Conservation (phyloP, 2,329 filamentous ascomycete species). For the Aspergillus ochraceoroseus region DNA sequence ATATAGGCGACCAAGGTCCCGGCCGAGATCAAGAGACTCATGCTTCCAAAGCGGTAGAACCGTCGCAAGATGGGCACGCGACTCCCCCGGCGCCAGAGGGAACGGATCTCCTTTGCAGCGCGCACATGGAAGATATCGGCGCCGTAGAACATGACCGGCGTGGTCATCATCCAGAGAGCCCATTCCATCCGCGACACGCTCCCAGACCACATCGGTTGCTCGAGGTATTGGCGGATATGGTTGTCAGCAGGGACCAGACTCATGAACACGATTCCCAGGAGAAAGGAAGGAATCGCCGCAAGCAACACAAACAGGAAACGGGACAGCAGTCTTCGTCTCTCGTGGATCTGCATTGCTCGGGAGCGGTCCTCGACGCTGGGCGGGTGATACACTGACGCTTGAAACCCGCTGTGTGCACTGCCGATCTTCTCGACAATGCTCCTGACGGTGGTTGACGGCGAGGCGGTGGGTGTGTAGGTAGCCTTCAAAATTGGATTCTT, state of each 20-base stretch:
- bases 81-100: slow-evolving; percentile 72
- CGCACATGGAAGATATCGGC: slow-evolving; percentile 79
- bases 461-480: slow-evolving; percentile 63
- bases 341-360: slow-evolving; percentile 63
- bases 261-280: slow-evolving; percentile 91
- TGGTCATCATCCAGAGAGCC: slow-evolving; percentile 73
- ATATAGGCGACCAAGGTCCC: slow-evolving; percentile 85
- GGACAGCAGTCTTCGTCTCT: slow-evolving; percentile 62
- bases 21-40: slow-evolving; percentile 89
- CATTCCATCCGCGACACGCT: slow-evolving; percentile 70
- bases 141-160: slow-evolving; percentile 79
- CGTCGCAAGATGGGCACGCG: slow-evolving; percentile 66
- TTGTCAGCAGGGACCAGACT: slow-evolving; percentile 63
- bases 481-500: slow-evolving; percentile 65
- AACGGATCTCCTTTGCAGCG: slow-evolving; percentile 70
- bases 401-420: slow-evolving; percentile 61
- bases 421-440: slow-evolving; percentile 65
- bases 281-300: slow-evolving; percentile 73
- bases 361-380: slow-evolving; percentile 80
- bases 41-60: slow-evolving; percentile 91
- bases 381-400: slow-evolving; percentile 67
- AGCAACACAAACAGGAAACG: slow-evolving; percentile 66
- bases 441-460: slow-evolving; percentile 68
- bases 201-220: slow-evolving; percentile 65
- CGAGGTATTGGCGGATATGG: slow-evolving; percentile 59